phyloP scores from a whole-genome alignment of 1,284 basidiomycete genomes.

The Moesziomyces parantarcticus region DNA sequence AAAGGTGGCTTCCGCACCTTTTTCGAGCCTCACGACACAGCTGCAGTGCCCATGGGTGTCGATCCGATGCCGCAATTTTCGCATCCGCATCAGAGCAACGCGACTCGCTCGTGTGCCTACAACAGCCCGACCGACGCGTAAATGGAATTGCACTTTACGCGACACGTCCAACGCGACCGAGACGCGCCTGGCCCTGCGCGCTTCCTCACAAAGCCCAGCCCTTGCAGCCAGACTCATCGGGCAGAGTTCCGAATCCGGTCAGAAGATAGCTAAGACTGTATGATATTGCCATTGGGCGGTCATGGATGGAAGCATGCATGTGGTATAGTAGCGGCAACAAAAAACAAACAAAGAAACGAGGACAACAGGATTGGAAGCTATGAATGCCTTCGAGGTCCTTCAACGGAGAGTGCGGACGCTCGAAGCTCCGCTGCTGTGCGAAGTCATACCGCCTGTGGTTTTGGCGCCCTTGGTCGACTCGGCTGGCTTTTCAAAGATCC shows the following conservation, averaged over 20 bases:
- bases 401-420: conserved; percentile 44
- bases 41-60: conserved; percentile 21
- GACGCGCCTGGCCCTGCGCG: neutral
- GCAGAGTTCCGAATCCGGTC: neutral
- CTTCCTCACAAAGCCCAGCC: neutral
- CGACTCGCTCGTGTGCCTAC: conserved; percentile 8
- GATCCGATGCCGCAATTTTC: conserved; percentile 1
- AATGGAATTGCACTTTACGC: conserved; percentile 35
- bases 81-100: conserved; percentile 2
- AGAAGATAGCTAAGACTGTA: neutral
- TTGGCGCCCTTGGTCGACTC: conserved; percentile 47
- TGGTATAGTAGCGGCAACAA: neutral
- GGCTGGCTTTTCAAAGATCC: conserved; percentile 61
- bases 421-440: conserved; percentile 14
- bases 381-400: neutral
- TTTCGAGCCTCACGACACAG: conserved; percentile 22
- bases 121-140: conserved; percentile 33
- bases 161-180: conserved; percentile 21
- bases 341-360: neutral
- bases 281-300: neutral
- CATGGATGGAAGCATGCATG: neutral
- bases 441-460: conserved; percentile 15
- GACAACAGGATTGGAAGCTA: too few relatives aligned
- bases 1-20: too few relatives aligned
- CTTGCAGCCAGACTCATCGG: too few relatives aligned